Base-by-base conservation (phyloP, 2,329 filamentous ascomycete species). In the Plectosphaerella plurivora region DNA sequence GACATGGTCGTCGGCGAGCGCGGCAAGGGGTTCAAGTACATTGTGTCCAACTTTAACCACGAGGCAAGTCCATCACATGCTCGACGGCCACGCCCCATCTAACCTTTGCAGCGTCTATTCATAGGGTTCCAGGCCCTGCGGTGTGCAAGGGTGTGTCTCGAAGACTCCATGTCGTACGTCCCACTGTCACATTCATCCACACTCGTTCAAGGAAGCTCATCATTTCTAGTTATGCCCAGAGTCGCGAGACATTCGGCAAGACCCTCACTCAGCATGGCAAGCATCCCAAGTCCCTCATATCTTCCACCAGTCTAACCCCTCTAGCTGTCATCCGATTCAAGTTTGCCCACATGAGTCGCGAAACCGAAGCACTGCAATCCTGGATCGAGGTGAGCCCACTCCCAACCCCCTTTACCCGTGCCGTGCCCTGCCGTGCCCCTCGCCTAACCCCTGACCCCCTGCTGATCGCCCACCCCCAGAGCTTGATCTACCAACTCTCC, bases 91-190 rank as follows among this genome's bases (percentile, higher is more conserved):
- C 14, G 18, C 16, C 6, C n/a, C 10, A 24, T 5, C 36, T 42
- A 15, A 42, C 39, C 11, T 4, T 9, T 7, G n/a, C 12, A 50
- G 61, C 69, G 81, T 10, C 78, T 78, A 53, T 75, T 76, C 57
- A 74, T 84, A 61, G 73, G 76, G 1, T 74, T 78, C 5, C 73
- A 73, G 25, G 75, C 75, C 41, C 77, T 83, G 42, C 72, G 81
- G n/a, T 74, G 80, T 58, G 76, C 79, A 3, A 71, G 81, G 3
- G 73, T 78, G 0, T 81, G 77, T 55, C 64, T 73, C 7, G 73
- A 77, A 42, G 74, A 79, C 55, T 73, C 78, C 0, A 74, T 76
- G 52, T 64, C 62, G 5, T 74, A 79, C 57, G 51, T 53, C 14
- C 18, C 24, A 22, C 22, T 5, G 5, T 22, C 22, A 14, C 11